These are phyloP conservation scores for Albatrellus ellisii DNA, from an alignment of 768 basidiomycete species.

Conservation along the genomic window DNA sequence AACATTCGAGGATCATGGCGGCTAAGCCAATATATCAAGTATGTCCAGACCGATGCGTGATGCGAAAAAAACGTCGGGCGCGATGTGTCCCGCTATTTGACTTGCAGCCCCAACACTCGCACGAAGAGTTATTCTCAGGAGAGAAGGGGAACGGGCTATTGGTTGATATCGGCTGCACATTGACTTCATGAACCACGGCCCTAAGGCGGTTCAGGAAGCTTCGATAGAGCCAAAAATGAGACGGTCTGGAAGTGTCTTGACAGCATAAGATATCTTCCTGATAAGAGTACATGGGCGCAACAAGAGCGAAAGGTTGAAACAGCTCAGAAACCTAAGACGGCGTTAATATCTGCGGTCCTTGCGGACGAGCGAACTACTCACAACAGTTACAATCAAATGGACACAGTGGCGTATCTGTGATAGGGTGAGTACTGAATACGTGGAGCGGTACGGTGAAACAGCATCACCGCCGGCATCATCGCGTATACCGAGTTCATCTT, in stretches of 20 bases:
- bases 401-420: constrained; percentile 65
- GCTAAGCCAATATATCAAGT: no score
- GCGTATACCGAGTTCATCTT: constrained; percentile 65
- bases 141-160: not conserved
- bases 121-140: not conserved
- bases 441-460: constrained; percentile 6
- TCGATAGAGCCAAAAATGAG: constrained; percentile 19
- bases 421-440: constrained; percentile 11
- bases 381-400: constrained; percentile 88
- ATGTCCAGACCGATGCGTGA: no score
- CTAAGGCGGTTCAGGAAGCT: constrained; percentile 16
- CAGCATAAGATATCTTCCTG: not conserved
- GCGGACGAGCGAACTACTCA: constrained; percentile 25
- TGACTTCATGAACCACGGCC: constrained; percentile 19
- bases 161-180: constrained; percentile 16
- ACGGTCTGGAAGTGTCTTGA: constrained; percentile 2
- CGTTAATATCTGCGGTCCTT: not conserved
- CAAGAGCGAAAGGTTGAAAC: not conserved
- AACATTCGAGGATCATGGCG: no score
- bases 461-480: constrained; percentile 61
- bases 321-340: constrained; percentile 14
- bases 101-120: not conserved
- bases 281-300: not conserved
- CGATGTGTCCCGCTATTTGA: not conserved
- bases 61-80: not conserved